Conservation (phyloP, 768 basidiomycete species). For the Pisolithus sp. region DNA sequence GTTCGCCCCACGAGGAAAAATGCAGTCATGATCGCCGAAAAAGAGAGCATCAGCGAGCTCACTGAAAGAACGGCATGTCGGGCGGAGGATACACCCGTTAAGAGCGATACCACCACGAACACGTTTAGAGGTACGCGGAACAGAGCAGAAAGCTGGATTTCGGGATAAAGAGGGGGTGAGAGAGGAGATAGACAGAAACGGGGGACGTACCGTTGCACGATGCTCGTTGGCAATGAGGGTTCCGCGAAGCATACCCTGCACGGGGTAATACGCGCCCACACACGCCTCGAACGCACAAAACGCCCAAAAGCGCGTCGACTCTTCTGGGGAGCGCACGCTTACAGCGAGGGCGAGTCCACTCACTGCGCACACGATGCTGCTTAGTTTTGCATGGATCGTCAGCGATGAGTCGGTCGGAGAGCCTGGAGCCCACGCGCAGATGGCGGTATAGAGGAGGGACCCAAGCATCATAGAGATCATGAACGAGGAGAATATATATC, state of each 20-base stretch:
- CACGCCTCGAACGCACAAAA: constrained; percentile 73
- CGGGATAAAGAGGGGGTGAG: background rate
- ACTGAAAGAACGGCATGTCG: constrained; percentile 54
- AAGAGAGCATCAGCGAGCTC: constrained; percentile 48
- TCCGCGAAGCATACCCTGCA: constrained; percentile 69
- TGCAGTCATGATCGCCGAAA: constrained; percentile 55
- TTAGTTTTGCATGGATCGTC: constrained; percentile 60
- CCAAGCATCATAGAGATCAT: constrained; percentile 83
- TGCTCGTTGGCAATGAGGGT: constrained; percentile 63
- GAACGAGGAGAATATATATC: constrained; percentile 75
- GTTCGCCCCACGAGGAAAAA: constrained; percentile 36
- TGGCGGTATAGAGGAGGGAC: constrained; percentile 58
- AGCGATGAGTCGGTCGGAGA: constrained; percentile 35
- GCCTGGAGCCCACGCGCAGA: constrained; percentile 32
- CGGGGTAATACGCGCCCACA: constrained; percentile 75
- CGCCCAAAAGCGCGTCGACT: constrained; percentile 57
- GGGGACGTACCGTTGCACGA: constrained; percentile 57
- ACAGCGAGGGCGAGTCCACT: constrained; percentile 50
- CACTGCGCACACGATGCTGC: constrained; percentile 54
- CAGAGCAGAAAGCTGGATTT: constrained; percentile 51
- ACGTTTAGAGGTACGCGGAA: constrained; percentile 73
- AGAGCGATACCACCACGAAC: constrained; percentile 62
- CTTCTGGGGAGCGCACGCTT: constrained; percentile 38
- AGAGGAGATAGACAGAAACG: background rate
- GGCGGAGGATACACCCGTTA: constrained; percentile 64